A percentile compares a stretch with the other conserved stretches of the same genome.
phyloP scores from a whole-genome alignment of 352 stramenopile species.

The Phytophthora europaea region DNA sequence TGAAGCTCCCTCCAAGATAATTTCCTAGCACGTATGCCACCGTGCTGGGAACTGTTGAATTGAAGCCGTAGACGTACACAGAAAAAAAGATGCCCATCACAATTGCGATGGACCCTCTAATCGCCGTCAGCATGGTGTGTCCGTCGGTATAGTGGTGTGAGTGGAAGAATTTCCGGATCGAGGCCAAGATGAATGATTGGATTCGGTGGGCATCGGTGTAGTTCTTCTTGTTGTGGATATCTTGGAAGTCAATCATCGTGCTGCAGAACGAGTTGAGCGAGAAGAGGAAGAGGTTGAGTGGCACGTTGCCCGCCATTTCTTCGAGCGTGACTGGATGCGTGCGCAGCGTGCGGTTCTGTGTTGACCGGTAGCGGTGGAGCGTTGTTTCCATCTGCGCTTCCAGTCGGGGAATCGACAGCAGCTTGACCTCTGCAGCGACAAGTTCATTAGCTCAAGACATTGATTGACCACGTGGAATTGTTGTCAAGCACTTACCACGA shows the following conservation, averaged over 20 bases:
- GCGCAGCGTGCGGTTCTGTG: constrained; percentile 65
- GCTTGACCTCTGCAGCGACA: constrained; percentile 50
- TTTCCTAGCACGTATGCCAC: constrained; percentile 81
- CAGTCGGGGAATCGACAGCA: constrained; percentile 53
- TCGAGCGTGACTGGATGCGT: constrained; percentile 59
- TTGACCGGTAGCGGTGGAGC: constrained; percentile 68
- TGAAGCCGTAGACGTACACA: constrained; percentile 82
- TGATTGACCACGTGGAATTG: not conserved
- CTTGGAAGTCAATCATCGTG: constrained; percentile 77
- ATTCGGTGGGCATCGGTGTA: constrained; percentile 61
- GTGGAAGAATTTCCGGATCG: constrained; percentile 60
- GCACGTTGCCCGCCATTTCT: constrained; percentile 79
- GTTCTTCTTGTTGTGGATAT: constrained; percentile 69
- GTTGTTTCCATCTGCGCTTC: constrained; percentile 79
- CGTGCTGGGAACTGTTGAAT: constrained; percentile 56
- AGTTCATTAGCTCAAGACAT: constrained; percentile 3
- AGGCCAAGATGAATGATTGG: constrained; percentile 54
- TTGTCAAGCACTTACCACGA: constrained; percentile 39
- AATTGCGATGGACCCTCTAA: constrained; percentile 72
- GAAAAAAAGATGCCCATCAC: constrained; percentile 74
- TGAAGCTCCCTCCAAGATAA: constrained; percentile 79
- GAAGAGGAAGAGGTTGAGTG: constrained; percentile 84
- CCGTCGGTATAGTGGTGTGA: constrained; percentile 53
- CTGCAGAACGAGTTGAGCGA: constrained; percentile 85
- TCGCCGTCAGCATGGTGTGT: constrained; percentile 51